Evolutionary conservation across 2,329 filamentous ascomycete species (phyloP).

Genomic region (Tetracladium maxilliforme): DNA sequence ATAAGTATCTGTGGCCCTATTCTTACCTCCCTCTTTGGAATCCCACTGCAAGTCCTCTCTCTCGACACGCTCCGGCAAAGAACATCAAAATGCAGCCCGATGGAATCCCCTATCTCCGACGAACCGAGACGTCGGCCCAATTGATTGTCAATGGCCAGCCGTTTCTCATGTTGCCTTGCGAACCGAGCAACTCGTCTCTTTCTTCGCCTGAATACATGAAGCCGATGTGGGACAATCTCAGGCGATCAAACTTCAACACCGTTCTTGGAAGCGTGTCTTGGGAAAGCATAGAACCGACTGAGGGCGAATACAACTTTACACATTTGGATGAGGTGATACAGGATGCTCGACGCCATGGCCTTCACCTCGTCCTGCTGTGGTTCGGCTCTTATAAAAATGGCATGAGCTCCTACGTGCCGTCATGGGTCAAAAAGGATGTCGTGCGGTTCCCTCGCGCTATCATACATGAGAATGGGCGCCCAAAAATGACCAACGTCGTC

Average conservation of each 20-base stretch:
- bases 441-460: slow-evolving; percentile 19
- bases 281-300: slow-evolving; percentile 20
- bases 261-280: slow-evolving; percentile 19
- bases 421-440: slow-evolving; percentile 18
- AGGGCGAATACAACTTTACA: slow-evolving; percentile 18
- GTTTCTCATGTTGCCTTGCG: slow-evolving; percentile 17
- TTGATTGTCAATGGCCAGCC: slow-evolving; percentile 21
- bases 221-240: slow-evolving; percentile 14
- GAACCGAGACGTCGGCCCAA: slow-evolving; percentile 13
- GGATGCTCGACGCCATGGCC: slow-evolving; percentile 13
- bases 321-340: slow-evolving; percentile 17
- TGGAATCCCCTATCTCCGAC: too few species aligned
- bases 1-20: too few species aligned
- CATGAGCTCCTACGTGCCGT: slow-evolving; percentile 17
- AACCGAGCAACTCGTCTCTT: slow-evolving; percentile 21
- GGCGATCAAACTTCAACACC: slow-evolving; percentile 18
- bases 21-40: too few species aligned
- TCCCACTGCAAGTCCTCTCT: too few species aligned
- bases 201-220: slow-evolving; percentile 17
- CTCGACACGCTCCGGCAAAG: too few species aligned
- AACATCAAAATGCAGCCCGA: too few species aligned
- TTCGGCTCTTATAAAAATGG: slow-evolving; percentile 24
- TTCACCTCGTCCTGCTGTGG: slow-evolving; percentile 21
- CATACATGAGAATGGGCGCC: too few species aligned
- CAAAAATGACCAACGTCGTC: slow-evolving; percentile 17